A percentile compares a stretch with the other conserved stretches of the same genome.
Evolutionary conservation across 352 stramenopile species (phyloP).

Genomic region (Globisporangium alternatum): DNA sequence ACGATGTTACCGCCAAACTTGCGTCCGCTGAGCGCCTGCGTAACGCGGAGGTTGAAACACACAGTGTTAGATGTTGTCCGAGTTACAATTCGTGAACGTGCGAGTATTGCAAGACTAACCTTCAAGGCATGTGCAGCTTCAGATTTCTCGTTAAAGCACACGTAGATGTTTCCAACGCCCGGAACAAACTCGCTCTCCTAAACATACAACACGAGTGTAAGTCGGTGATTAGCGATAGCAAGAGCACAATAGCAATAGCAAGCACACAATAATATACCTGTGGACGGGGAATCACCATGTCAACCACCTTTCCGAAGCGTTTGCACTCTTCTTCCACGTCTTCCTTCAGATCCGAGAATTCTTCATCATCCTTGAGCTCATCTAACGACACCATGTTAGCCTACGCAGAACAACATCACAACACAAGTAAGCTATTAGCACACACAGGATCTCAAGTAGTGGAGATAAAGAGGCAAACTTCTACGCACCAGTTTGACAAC

Average conservation of each 20-base stretch:
- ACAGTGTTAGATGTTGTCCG: background rate
- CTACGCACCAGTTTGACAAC: constrained; percentile 72
- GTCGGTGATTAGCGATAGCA: background rate
- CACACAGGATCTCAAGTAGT: background rate
- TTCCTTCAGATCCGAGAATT: constrained; percentile 86
- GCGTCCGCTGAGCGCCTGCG: constrained; percentile 71
- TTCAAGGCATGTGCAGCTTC: constrained; percentile 68
- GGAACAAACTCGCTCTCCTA: constrained; percentile 58
- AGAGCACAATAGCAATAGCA: background rate
- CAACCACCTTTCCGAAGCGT: constrained; percentile 69
- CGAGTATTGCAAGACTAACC: constrained; percentile 29
- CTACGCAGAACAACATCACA: constrained; percentile 26
- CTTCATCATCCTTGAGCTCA: constrained; percentile 83
- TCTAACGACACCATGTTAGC: constrained; percentile 84
- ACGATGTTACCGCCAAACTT: constrained; percentile 88
- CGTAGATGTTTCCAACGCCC: constrained; percentile 78
- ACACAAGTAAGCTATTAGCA: background rate
- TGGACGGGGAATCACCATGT: constrained; percentile 76
- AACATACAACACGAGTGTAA: constrained; percentile 1
- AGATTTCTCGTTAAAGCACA: constrained; percentile 61
- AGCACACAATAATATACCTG: constrained; percentile 39
- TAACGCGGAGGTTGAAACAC: background rate
- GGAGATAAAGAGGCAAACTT: background rate
- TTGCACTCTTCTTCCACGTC: constrained; percentile 90
- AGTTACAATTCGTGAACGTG: background rate